Conservation (phyloP, 495 filamentous ascomycete genomes). For the Penicillium egyptiacum region DNA sequence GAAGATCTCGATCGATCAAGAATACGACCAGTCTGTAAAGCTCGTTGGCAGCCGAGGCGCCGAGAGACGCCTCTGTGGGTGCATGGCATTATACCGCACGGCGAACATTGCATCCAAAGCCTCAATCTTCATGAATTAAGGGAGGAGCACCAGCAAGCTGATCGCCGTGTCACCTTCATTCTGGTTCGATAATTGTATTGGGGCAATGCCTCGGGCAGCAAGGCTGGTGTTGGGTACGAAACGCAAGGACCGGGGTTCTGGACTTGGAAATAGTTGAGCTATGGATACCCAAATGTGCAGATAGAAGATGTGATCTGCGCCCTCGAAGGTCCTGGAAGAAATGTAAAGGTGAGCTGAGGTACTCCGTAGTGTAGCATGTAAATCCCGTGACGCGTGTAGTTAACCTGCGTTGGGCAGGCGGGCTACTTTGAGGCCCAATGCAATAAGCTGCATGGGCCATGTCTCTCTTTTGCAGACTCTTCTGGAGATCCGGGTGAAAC, state of each 20-base stretch:
- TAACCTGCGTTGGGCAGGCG: conserved; percentile 7
- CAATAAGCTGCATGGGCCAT: conserved; percentile 25
- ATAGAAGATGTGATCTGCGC: conserved; percentile 22
- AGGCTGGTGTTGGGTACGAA: conserved; percentile 36
- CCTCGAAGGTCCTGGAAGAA: conserved; percentile 11
- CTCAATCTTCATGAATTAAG: conserved; percentile 19
- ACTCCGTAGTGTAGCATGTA: conserved; percentile 21
- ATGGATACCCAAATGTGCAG: conserved; percentile 19
- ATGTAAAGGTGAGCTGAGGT: conserved; percentile 20
- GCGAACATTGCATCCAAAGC: conserved; percentile 20
- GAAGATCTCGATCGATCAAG: conserved; percentile 28
- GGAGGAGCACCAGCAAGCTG: conserved; percentile 5
- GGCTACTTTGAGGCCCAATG: conserved; percentile 24
- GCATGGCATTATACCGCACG: conserved; percentile 13
- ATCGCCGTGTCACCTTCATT: conserved; percentile 14
- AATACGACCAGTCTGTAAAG: conserved; percentile 12
- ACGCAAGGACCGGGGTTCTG: conserved; percentile 18
- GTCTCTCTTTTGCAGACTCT: conserved; percentile 13
- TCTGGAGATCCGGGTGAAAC: conserved; percentile 7
- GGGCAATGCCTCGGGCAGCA: conserved; percentile 38
- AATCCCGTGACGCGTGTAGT: conserved; percentile 17
- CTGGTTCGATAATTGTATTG: conserved; percentile 14
- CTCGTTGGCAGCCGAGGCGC: conserved; percentile 19
- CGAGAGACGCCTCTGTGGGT: conserved; percentile 10
- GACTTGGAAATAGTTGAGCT: conserved; percentile 15